A percentile compares a stretch with the other conserved stretches of the same genome.
Evolutionary conservation across 305 asterid species (phyloP).

Genomic region (Fraxinus sp.): DNA sequence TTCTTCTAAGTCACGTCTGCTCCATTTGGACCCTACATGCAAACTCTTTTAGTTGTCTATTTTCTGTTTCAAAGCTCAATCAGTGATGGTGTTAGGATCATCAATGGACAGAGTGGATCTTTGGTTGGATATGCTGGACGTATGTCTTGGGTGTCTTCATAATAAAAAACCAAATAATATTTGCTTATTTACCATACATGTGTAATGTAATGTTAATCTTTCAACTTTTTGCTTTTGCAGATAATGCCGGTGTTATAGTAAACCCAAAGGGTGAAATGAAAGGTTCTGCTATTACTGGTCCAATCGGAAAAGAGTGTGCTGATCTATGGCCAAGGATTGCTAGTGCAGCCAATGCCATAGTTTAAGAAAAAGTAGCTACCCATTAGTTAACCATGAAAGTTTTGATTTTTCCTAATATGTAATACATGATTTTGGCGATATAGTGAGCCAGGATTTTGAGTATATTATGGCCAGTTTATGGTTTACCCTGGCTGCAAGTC

Average conservation of each 20-base stretch:
- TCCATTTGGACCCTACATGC: constrained; percentile 54
- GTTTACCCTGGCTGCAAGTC: not conserved
- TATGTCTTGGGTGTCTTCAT: not conserved
- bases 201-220: not conserved
- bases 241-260: constrained; percentile 57
- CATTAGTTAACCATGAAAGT: not conserved
- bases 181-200: not conserved
- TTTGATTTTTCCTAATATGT: not conserved
- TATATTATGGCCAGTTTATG: not conserved
- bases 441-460: not conserved
- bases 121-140: not conserved
- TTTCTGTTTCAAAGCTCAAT: not conserved
- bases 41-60: not conserved
- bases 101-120: not conserved
- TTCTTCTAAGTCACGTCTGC: constrained; percentile 42
- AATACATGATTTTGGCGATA: not conserved
- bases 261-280: constrained; percentile 65
- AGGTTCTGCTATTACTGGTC: constrained; percentile 51
- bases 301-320: constrained; percentile 52
- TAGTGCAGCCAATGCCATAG: constrained; percentile 52
- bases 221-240: constrained; percentile 22
- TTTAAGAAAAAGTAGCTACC: constrained; percentile 17
- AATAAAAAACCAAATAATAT: not conserved
- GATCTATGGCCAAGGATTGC: constrained; percentile 55
- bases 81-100: not conserved